phyloP scores from a whole-genome alignment of 164 flowering plant species.

The Aristolochia californica region DNA sequence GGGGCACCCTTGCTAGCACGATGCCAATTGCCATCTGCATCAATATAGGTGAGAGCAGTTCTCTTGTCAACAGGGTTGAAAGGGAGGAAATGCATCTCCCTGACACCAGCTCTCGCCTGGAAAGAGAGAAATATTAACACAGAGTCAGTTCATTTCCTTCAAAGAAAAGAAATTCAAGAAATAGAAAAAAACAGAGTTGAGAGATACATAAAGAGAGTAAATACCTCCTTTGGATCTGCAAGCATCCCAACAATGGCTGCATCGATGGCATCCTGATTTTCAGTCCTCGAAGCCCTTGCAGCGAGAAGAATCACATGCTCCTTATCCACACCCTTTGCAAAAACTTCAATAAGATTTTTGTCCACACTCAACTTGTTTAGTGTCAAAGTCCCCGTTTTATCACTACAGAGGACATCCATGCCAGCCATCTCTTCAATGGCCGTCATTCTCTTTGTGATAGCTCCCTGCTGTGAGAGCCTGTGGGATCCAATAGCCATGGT shows the following conservation, averaged over 20 bases:
- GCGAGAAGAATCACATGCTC: slow-evolving; percentile 33
- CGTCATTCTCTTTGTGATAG: slow-evolving; percentile 85
- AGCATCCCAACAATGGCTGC: slow-evolving; percentile 37
- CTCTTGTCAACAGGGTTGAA: slow-evolving; percentile 39
- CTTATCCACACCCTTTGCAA: slow-evolving; percentile 27
- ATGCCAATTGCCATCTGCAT: slow-evolving; percentile 28
- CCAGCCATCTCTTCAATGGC: slow-evolving; percentile 89
- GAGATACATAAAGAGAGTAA: neutral
- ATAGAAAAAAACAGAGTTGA: neutral
- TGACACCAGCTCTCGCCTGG: slow-evolving; percentile 30
- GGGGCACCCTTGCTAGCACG: slow-evolving; percentile 41
- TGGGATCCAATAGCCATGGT: slow-evolving; percentile 89
- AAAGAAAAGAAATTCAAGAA: neutral
- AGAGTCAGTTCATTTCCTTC: too few species aligned
- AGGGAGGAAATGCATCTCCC: slow-evolving; percentile 32
- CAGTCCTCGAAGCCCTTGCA: slow-evolving; percentile 34
- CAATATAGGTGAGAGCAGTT: slow-evolving; percentile 37
- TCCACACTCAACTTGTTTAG: slow-evolving; percentile 36
- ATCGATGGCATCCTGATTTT: slow-evolving; percentile 41
- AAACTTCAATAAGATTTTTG: slow-evolving; percentile 29
- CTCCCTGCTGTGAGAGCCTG: slow-evolving; percentile 73
- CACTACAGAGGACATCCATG: slow-evolving; percentile 54
- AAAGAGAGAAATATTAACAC: neutral
- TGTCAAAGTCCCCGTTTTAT: slow-evolving; percentile 32
- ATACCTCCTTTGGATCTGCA: slow-evolving; percentile 38